These are phyloP conservation scores for Funneliformis mosseae DNA, from an alignment of 192 early-diverging fungal genomes.

Conservation along the genomic window DNA sequence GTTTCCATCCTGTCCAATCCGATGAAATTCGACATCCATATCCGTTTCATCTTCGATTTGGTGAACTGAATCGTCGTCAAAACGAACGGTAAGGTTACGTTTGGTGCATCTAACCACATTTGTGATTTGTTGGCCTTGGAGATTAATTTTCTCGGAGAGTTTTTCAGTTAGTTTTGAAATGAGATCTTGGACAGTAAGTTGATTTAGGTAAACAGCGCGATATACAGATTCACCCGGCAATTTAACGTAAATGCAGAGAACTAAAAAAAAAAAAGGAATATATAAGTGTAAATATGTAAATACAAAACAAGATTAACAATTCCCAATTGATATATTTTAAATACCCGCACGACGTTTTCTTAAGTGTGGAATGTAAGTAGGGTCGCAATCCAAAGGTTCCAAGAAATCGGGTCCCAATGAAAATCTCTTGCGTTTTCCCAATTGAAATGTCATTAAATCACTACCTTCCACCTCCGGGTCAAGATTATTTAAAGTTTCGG, in stretches of 20 bases:
- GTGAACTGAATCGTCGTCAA: slow-evolving; percentile 61
- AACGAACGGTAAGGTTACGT: slow-evolving; percentile 52
- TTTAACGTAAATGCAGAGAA: slow-evolving; percentile 59
- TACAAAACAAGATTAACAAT: not conserved
- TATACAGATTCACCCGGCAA: slow-evolving; percentile 58
- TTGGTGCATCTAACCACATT: slow-evolving; percentile 52
- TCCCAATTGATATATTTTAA: not conserved
- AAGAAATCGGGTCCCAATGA: slow-evolving; percentile 42
- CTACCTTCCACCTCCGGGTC: slow-evolving; percentile 33
- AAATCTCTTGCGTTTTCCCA: slow-evolving; percentile 44
- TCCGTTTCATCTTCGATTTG: slow-evolving; percentile 67
- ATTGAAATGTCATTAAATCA: slow-evolving; percentile 34
- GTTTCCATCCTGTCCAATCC: slow-evolving; percentile 45
- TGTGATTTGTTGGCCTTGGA: slow-evolving; percentile 42
- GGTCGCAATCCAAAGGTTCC: slow-evolving; percentile 59
- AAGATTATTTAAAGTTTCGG: slow-evolving; percentile 29
- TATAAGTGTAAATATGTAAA: not conserved
- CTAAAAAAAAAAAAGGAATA: slow-evolving; percentile 33
- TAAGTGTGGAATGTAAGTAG: slow-evolving; percentile 61
- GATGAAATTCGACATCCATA: slow-evolving; percentile 58
- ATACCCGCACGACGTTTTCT: slow-evolving; percentile 44
- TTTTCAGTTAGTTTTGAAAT: slow-evolving; percentile 52
- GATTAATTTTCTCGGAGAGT: slow-evolving; percentile 54
- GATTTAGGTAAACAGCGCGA: slow-evolving; percentile 68
- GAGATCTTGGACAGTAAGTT: slow-evolving; percentile 53